Evolutionary conservation across 1,139 yeast species (phyloP), one percentile per base, ranked within the genome.

Genomic region (Magnusiomyces clavatus): DNA sequence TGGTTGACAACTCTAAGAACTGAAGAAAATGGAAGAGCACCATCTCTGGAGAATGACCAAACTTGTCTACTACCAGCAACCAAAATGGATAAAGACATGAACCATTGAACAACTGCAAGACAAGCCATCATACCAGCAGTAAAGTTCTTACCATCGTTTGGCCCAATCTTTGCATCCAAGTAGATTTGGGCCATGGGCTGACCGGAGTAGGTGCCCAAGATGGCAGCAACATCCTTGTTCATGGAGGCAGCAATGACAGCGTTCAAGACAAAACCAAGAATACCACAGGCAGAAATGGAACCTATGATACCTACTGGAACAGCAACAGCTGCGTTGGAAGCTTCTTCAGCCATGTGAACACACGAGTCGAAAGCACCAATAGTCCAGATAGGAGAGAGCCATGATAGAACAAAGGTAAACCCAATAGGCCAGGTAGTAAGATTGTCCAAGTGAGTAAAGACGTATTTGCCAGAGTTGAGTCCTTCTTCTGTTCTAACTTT

Each of bases 61-160:
- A 90, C 85, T 38, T 87, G 82, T 71, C 96, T 80, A 6, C 95
- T 86, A 0, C 94, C 90, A 0, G 96, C 86, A 0, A 95, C 86
- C 37, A 86, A 74, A 0, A 77, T 72, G 1, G 82, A 77, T 14
- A 79, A 72, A 4, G 87, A 88, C 87, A 83, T 83, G 51, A 83
- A 77, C 62, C 68, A 67, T 52, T 65, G 69, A 24, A 67, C 60
- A 37, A 66, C 55, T 39, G 61, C 57, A 54, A 66, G 56, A 51
- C 66, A 51, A 10, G 61, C 48, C 58, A 66, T 66, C 54, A 68
- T 58, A 4, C 59, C 68, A 16, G 69, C 53, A 1, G 88, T 82
- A 87, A 89, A 83, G 48, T 74, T 71, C 61, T 79, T 80, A 42
- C 92, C 92, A 8, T 24, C 31, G 8, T 24, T 24, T 24, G 31